Conservation (phyloP, 2,329 filamentous ascomycete species). For the Aspergillus viridinutans region DNA sequence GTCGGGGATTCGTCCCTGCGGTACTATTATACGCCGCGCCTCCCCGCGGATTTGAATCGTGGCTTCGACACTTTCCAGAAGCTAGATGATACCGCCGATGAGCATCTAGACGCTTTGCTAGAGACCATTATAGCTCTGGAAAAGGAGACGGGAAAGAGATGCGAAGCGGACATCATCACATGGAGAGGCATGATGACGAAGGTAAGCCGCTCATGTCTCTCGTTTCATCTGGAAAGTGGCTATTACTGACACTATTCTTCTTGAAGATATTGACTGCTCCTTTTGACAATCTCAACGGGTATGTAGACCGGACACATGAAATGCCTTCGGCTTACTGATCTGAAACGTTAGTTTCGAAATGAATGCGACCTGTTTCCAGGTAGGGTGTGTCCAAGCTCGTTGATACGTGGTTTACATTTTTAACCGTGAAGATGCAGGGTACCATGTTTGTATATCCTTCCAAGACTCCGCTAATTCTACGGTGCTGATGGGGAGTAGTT, state of each 20-base stretch:
- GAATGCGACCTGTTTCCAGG: slow-evolving; percentile 89
- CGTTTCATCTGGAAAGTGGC: background rate
- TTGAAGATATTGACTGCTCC: slow-evolving; percentile 75
- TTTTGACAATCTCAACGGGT: slow-evolving; percentile 78
- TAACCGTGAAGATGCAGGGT: slow-evolving; percentile 38
- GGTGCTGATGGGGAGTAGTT: slow-evolving; percentile 50
- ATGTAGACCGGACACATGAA: slow-evolving; percentile 22
- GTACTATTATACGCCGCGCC: slow-evolving; percentile 77
- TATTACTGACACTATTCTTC: background rate
- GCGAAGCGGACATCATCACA: slow-evolving; percentile 76
- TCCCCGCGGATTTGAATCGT: slow-evolving; percentile 69
- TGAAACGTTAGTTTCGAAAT: slow-evolving; percentile 71
- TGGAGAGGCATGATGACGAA: slow-evolving; percentile 99
- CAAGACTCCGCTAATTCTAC: background rate
- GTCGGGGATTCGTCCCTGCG: slow-evolving; percentile 74
- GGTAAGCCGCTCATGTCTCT: slow-evolving; percentile 44
- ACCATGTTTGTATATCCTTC: slow-evolving; percentile 46
- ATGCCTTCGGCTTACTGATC: slow-evolving; percentile 8
- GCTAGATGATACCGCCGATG: slow-evolving; percentile 75
- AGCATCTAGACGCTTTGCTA: slow-evolving; percentile 81
- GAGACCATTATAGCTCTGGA: slow-evolving; percentile 72
- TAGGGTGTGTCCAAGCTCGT: slow-evolving; percentile 37
- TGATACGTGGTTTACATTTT: slow-evolving; percentile 5
- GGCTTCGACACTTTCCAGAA: slow-evolving; percentile 82
- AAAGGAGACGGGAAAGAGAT: slow-evolving; percentile 60